Evolutionary conservation across 192 early-diverging fungal genomes (phyloP), one percentile per base, ranked within the genome.

Genomic region (Backusella westeae): DNA sequence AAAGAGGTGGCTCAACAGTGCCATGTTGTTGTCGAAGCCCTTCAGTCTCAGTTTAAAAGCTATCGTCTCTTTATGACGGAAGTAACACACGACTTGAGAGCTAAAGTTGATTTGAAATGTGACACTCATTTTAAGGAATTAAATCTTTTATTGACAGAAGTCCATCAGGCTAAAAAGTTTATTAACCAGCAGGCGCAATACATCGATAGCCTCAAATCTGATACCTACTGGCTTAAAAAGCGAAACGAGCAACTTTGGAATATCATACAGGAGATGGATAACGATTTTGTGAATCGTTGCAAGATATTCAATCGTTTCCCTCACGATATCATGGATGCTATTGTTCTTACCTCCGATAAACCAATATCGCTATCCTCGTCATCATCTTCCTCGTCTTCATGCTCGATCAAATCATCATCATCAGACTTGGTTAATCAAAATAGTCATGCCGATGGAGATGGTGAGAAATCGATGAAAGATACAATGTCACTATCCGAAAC

Each of bases 161-260:
- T 76, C 19, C 35, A 76, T 69, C 34, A 69, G 29, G 75, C 75
- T 15, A 76, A 76, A 44, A 76, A 53, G 7, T 76, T 76, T 23
- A 76, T 76, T 38, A 76, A 76, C 26, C 46, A 23, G 6, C 75
- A 76, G 46, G 75, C 75, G 10, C 68, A 49, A 39, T 49, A 70
- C 26, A 23, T 76, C 9, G 42, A 76, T 53, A 49, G 75, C n/a
- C 21, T 76, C 3, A 76, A 76, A 39, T 52, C 75, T 14, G 75
- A 76, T 70, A 26, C 69, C n/a, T 26, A 76, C 49, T 76, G 75
- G 75, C 35, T 76, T 19, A 70, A 29, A 23, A 23, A 29, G n/a
- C 21, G 32, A 21, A 76, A 76, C 6, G 35, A 35, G 7, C 68
- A 69, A 8, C 26, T 75, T 21, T 71, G 70, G 70, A 46, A 29